These are phyloP conservation scores for Kewa caespitosa DNA, from an alignment of 179 eudicot species.

Conservation along the genomic window DNA sequence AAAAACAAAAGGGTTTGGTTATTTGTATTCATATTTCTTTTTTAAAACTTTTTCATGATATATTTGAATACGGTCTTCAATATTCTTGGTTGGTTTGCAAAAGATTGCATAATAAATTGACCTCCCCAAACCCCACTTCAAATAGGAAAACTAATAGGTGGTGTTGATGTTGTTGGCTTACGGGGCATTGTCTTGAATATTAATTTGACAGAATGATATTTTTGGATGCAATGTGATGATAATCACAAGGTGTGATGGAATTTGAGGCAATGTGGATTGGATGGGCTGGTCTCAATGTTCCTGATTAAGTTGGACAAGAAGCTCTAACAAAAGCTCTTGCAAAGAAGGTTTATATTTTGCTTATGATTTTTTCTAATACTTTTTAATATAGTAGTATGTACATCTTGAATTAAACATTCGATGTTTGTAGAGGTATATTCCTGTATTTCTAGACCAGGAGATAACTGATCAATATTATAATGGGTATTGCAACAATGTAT, in stretches of 20 bases:
- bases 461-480: slow-evolving; percentile 68
- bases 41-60: too few species aligned
- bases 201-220: too few species aligned
- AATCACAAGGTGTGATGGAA: slow-evolving; percentile 62
- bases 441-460: slow-evolving; percentile 76
- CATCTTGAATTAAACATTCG: not conserved
- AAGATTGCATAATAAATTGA: too few species aligned
- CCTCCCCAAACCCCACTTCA: too few species aligned
- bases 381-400: not conserved
- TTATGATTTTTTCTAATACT: not conserved
- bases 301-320: slow-evolving; percentile 62
- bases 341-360: slow-evolving; percentile 43
- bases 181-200: too few species aligned
- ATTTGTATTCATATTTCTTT: too few species aligned
- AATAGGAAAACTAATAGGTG: too few species aligned
- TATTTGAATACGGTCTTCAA: too few species aligned
- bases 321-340: slow-evolving; percentile 65
- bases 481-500: slow-evolving; percentile 78
- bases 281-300: slow-evolving; percentile 86
- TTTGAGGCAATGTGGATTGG: slow-evolving; percentile 84
- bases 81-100: too few species aligned
- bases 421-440: slow-evolving; percentile 57
- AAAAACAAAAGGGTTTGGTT: too few species aligned
- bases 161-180: too few species aligned
- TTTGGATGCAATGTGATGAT: too few species aligned